phyloP scores from a whole-genome alignment of 208 protist species.

The Trypanosoma theileri region DNA sequence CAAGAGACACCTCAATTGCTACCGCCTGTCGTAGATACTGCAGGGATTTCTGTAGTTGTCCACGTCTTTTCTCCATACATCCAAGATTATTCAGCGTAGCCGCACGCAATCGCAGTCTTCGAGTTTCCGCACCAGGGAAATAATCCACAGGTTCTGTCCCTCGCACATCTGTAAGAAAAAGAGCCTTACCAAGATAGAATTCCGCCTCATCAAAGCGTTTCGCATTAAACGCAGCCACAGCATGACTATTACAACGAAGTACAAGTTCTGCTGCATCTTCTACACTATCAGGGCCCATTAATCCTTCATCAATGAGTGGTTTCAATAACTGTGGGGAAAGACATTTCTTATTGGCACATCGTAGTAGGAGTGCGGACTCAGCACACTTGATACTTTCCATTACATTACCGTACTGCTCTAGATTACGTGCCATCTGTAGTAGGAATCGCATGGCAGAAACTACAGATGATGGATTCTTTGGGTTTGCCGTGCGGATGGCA shows the following conservation, averaged over 20 bases:
- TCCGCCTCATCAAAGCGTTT: slow-evolving; percentile 52
- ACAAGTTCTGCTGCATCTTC: slow-evolving; percentile 63
- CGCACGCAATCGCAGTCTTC: slow-evolving; percentile 67
- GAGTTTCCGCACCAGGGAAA: slow-evolving; percentile 38
- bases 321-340: slow-evolving; percentile 28
- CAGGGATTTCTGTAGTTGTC: slow-evolving; percentile 49
- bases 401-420: slow-evolving; percentile 73
- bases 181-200: slow-evolving; percentile 72
- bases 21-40: slow-evolving; percentile 67
- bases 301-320: slow-evolving; percentile 21
- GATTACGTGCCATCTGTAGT: slow-evolving; percentile 45
- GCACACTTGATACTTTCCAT: slow-evolving; percentile 72
- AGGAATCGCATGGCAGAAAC: slow-evolving; percentile 62
- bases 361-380: slow-evolving; percentile 73
- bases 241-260: slow-evolving; percentile 78
- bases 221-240: slow-evolving; percentile 67
- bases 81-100: slow-evolving; percentile 90
- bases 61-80: slow-evolving; percentile 83
- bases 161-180: slow-evolving; percentile 70
- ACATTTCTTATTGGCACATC: slow-evolving; percentile 32
- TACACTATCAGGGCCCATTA: slow-evolving; percentile 3
- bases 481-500: slow-evolving; percentile 8
- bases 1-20: slow-evolving; percentile 48
- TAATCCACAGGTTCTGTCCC: slow-evolving; percentile 26
- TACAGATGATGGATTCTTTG: slow-evolving; percentile 22